Percentiles rank a stretch among this genome's conserved stretches.
These are phyloP conservation scores for Amylostereum areolatum DNA, from an alignment of 1,284 basidiomycete species.

Conservation along the genomic window DNA sequence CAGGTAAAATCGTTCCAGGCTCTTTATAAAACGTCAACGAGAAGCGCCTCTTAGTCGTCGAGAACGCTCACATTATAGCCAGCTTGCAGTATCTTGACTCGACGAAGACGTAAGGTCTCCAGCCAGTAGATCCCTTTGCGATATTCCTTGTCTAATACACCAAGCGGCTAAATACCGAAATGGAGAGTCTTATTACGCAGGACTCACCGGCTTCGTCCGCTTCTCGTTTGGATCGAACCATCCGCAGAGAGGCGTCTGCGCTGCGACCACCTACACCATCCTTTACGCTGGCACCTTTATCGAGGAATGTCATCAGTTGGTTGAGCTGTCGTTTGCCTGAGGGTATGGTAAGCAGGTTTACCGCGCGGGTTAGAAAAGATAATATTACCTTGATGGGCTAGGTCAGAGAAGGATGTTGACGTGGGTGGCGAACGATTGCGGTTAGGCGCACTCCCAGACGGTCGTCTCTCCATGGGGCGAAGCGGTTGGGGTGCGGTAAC, in stretches of 20 bases:
- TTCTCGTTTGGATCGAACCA: slow-evolving; percentile 81
- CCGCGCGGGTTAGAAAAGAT: slow-evolving; percentile 6
- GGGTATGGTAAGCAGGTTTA: neutral
- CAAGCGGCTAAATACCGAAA: slow-evolving; percentile 5
- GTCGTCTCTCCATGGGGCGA: slow-evolving; percentile 63
- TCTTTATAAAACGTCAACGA: slow-evolving; percentile 35
- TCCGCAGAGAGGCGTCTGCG: slow-evolving; percentile 61
- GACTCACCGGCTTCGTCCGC: slow-evolving; percentile 83
- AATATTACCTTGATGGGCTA: slow-evolving; percentile 65
- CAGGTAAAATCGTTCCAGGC: slow-evolving; percentile 72
- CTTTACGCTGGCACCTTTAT: slow-evolving; percentile 59
- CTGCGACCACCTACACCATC: slow-evolving; percentile 46
- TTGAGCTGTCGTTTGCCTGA: slow-evolving; percentile 74
- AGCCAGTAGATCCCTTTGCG: slow-evolving; percentile 89
- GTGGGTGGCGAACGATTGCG: slow-evolving; percentile 69
- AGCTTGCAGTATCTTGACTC: slow-evolving; percentile 78
- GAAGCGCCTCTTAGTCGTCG: neutral
- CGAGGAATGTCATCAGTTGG: slow-evolving; percentile 71
- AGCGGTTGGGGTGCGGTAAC: slow-evolving; percentile 68
- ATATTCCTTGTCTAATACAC: slow-evolving; percentile 79
- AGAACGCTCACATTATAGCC: slow-evolving; percentile 58
- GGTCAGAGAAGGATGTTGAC: slow-evolving; percentile 64
- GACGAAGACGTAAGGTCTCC: slow-evolving; percentile 83
- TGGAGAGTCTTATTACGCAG: neutral
- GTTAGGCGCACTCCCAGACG: slow-evolving; percentile 50